phyloP scores from a whole-genome alignment of 1,284 basidiomycete species.

The Heterobasidion annosum region DNA sequence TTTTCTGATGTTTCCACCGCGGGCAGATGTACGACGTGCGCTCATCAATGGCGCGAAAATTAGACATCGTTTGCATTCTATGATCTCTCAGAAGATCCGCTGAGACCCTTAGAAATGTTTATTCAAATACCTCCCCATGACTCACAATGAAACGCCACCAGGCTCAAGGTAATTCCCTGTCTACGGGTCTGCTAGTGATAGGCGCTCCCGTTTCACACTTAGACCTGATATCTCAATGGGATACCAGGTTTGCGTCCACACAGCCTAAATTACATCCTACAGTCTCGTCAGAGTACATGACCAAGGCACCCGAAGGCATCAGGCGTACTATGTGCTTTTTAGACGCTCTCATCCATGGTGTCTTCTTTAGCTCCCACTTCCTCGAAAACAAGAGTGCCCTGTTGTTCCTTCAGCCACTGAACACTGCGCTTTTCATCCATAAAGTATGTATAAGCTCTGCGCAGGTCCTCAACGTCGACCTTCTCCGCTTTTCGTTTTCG shows the following conservation, averaged over 20 bases:
- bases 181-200: too few relatives aligned
- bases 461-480: constrained; percentile 80
- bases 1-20: constrained; percentile 1
- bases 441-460: constrained; percentile 83
- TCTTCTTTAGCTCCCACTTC: constrained; percentile 35
- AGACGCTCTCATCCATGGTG: constrained; percentile 23
- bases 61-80: neutral
- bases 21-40: constrained; percentile 43
- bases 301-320: neutral
- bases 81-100: too few relatives aligned
- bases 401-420: constrained; percentile 87
- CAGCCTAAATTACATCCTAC: neutral
- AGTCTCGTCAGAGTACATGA: neutral
- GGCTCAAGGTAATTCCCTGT: too few relatives aligned
- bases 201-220: too few relatives aligned
- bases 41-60: constrained; percentile 53
- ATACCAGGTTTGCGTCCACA: too few relatives aligned
- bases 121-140: too few relatives aligned
- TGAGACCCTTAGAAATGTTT: too few relatives aligned
- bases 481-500: constrained; percentile 68
- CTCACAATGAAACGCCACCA: too few relatives aligned
- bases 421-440: constrained; percentile 94
- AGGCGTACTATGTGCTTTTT: neutral
- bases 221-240: too few relatives aligned
- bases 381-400: constrained; percentile 64